Base-by-base conservation (phyloP, 306 rosid genomes). In the Heteromeles arbutifolia region DNA sequence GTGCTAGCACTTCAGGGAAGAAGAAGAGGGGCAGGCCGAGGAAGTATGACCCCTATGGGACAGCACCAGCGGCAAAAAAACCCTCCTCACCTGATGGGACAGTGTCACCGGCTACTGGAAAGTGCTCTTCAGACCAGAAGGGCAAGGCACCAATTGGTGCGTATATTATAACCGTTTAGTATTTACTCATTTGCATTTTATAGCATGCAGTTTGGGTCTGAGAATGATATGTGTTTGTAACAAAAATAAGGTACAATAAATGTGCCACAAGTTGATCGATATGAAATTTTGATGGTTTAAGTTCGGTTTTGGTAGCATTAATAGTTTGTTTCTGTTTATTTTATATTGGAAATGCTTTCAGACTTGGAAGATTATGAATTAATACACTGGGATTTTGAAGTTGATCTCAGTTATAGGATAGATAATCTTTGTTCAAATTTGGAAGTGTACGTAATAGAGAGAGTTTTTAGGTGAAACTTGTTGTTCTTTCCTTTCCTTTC, bases 21-120 rank as follows among this genome's bases (percentile, higher is more conserved):
- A 91, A 88, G 89, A 91, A 91, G 81, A 77, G 98, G 21, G 98
- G 98, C 8, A 85, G 98, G 66, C 98, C 98, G 0, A 91, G 96
- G 88, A 93, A 93, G 62, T 93, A 93, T 56, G 97, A 89, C 3
- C 91, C 89, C 2, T 97, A 89, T 70, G 98, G 96, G 64, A 50
- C 92, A n/a, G 96, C 88, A 25, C 89, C 97, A 32, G 53, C 78
- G 83, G 96, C 98, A 34, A 81, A 85, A 53, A 89, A 96, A 9
- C 75, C 92, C 3, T 37, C 41, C 41, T 41, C 44, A 41, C 44
- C 44, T 12, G 1, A 41, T 41, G 44, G 12, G 44, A 41, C 44
- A 41, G 44, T 10, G 44, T 12, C 44, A 9, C 44, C 44, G 44
- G 44, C 44, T 10, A 0, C 44, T 41, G 12, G 44, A 41, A 41